These are phyloP conservation scores for Fusarium sambucinum DNA, from an alignment of 2,329 filamentous ascomycete genomes.

Conservation along the genomic window DNA sequence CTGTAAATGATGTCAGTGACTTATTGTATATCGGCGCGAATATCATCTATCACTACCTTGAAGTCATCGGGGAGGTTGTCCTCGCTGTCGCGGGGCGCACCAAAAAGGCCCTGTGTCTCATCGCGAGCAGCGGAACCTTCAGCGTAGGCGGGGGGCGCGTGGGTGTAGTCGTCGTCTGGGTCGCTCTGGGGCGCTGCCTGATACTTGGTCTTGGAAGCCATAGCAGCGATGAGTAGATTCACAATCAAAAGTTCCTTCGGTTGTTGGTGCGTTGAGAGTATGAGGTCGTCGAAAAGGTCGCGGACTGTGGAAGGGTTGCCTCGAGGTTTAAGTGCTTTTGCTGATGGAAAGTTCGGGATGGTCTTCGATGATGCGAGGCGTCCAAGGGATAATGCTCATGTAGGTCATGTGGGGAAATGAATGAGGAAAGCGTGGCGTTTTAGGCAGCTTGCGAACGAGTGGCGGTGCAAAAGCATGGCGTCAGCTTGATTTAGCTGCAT, in stretches of 20 bases:
- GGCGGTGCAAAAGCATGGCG: slow-evolving; percentile 43
- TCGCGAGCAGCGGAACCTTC: slow-evolving; percentile 67
- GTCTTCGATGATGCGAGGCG: slow-evolving; percentile 42
- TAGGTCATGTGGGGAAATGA: slow-evolving; percentile 43
- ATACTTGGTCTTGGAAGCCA: slow-evolving; percentile 86
- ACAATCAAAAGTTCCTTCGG: background rate
- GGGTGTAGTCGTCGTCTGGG: slow-evolving; percentile 83
- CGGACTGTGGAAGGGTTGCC: background rate
- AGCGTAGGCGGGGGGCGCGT: slow-evolving; percentile 85
- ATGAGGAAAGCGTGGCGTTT: slow-evolving; percentile 38
- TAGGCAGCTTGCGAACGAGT: slow-evolving; percentile 25
- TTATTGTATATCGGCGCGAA: background rate
- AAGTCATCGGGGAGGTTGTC: slow-evolving; percentile 98
- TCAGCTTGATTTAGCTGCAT: slow-evolving; percentile 7
- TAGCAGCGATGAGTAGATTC: slow-evolving; percentile 50
- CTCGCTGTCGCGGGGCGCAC: slow-evolving; percentile 79
- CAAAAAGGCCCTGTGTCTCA: slow-evolving; percentile 69
- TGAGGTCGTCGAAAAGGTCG: background rate
- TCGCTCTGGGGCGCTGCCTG: slow-evolving; percentile 86
- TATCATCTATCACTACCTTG: slow-evolving; percentile 69
- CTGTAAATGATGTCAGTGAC: slow-evolving; percentile 56
- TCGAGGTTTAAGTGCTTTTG: slow-evolving; percentile 24
- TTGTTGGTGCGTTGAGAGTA: background rate
- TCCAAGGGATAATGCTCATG: slow-evolving; percentile 22
- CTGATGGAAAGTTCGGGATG: slow-evolving; percentile 34